Percentiles rank a stretch among this genome's conserved stretches.
Conservation (phyloP, 2,329 filamentous ascomycete species). For the Colletotrichum chrysophilum region DNA sequence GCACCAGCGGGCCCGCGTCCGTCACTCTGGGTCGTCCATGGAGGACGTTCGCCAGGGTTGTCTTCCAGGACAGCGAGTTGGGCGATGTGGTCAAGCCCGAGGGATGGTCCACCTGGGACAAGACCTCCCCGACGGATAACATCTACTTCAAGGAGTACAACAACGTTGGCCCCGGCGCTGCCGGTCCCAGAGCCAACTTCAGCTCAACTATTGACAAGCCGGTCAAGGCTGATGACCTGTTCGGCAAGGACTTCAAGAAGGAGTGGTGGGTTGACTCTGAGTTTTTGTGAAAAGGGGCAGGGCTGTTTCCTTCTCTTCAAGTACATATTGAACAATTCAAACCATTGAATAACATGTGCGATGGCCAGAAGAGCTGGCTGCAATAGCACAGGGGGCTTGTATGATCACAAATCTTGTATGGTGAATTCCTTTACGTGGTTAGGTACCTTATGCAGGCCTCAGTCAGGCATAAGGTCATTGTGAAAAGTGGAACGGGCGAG, state of each 20-base stretch:
- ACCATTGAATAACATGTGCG: neutral
- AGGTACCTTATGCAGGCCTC: neutral
- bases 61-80: conserved; percentile 53
- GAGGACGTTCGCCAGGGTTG: conserved; percentile 53
- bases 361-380: neutral
- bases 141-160: conserved; percentile 57
- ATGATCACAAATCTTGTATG: neutral
- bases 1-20: conserved; percentile 32
- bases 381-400: neutral
- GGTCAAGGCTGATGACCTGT: neutral
- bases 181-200: neutral
- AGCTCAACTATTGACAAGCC: neutral
- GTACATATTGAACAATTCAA: neutral
- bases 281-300: neutral
- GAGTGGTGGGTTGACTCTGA: conserved; percentile 19
- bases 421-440: neutral
- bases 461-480: neutral
- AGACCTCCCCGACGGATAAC: conserved; percentile 42
- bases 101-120: conserved; percentile 56
- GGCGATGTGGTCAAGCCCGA: conserved; percentile 52
- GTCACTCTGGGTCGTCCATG: conserved; percentile 60
- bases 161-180: conserved; percentile 56
- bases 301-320: neutral
- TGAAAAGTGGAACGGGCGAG: neutral
- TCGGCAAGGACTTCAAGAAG: conserved; percentile 10